Evolutionary conservation across 768 basidiomycete genomes (phyloP).

Genomic region (Lactarius trivialis): DNA sequence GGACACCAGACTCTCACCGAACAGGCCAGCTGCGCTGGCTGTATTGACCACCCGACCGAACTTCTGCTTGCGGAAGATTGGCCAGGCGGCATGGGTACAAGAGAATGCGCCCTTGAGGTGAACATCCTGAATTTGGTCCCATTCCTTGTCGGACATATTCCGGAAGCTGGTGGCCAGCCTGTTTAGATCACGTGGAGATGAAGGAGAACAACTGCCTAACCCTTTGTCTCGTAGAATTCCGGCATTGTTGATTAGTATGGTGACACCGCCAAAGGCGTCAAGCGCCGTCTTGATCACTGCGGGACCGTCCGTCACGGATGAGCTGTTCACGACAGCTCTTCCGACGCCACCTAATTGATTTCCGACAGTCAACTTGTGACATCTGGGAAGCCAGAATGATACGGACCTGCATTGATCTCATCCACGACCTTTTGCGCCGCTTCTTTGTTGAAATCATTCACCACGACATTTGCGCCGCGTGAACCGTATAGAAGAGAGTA

Average conservation of each 20-base stretch:
- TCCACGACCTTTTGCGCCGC: conserved; percentile 91
- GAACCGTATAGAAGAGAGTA: conserved; percentile 91
- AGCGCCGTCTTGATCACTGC: conserved; percentile 83
- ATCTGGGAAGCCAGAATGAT: background rate
- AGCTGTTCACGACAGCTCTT: conserved; percentile 79
- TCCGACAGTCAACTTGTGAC: background rate
- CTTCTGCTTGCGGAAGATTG: conserved; percentile 88
- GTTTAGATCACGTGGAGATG: background rate
- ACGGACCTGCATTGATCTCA: conserved; percentile 73
- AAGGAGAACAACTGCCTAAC: conserved; percentile 34
- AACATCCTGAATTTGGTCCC: conserved; percentile 82
- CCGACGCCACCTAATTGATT: conserved; percentile 53
- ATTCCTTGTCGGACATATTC: conserved; percentile 95
- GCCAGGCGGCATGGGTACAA: conserved; percentile 95
- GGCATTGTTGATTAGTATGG: conserved; percentile 94
- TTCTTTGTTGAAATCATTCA: conserved; percentile 86
- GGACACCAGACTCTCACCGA: conserved; percentile 42
- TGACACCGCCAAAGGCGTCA: conserved; percentile 74
- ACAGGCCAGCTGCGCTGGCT: conserved; percentile 90
- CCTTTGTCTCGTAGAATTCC: conserved; percentile 82
- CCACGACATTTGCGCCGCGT: conserved; percentile 87
- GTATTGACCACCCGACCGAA: conserved; percentile 94
- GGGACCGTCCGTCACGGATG: conserved; percentile 80
- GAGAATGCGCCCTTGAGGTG: conserved; percentile 92
- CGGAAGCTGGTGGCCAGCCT: conserved; percentile 57